Percentiles rank a stretch among this genome's conserved stretches.
Evolutionary conservation across 225 moss, liverwort and hornwort genomes (phyloP).

Genomic region (Pseudisothecium myosuroides): DNA sequence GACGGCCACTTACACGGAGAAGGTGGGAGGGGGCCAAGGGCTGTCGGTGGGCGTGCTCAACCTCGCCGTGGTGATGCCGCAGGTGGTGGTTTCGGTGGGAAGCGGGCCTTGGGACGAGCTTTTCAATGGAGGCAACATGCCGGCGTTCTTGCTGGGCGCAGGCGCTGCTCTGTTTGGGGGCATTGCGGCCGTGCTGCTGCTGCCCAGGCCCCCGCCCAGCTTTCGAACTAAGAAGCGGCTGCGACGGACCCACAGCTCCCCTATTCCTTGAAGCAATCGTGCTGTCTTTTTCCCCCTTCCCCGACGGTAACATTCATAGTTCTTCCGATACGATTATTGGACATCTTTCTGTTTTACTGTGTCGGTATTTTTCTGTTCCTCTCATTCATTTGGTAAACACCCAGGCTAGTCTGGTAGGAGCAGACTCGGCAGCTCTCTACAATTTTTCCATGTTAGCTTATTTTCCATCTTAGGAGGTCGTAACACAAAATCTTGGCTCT

Average conservation of each 20-base stretch:
- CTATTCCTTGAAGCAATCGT: constrained; percentile 34
- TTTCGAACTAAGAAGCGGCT: constrained; percentile 35
- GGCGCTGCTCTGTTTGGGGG: constrained; percentile 49
- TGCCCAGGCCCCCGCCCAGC: constrained; percentile 64
- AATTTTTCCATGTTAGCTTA: background rate
- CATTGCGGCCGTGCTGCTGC: constrained; percentile 52
- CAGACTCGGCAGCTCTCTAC: background rate
- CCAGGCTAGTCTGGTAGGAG: background rate
- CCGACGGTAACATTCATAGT: background rate
- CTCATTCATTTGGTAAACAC: background rate
- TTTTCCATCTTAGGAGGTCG: background rate
- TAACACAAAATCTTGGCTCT: background rate
- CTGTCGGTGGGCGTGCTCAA: constrained; percentile 78
- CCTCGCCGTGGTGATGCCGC: constrained; percentile 69
- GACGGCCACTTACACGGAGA: constrained; percentile 76
- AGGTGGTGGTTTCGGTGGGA: constrained; percentile 65
- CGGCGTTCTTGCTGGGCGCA: constrained; percentile 64
- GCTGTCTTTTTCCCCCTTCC: background rate
- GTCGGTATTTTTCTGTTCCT: background rate
- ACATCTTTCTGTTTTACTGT: background rate
- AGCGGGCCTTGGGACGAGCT: constrained; percentile 85
- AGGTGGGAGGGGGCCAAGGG: constrained; percentile 85
- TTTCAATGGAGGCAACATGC: constrained; percentile 61
- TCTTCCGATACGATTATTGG: background rate
- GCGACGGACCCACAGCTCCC: constrained; percentile 73